Percentiles rank a stretch among this genome's conserved stretches.
phyloP scores from a whole-genome alignment of 306 rosid species.

The Begonia fuchsioides region DNA sequence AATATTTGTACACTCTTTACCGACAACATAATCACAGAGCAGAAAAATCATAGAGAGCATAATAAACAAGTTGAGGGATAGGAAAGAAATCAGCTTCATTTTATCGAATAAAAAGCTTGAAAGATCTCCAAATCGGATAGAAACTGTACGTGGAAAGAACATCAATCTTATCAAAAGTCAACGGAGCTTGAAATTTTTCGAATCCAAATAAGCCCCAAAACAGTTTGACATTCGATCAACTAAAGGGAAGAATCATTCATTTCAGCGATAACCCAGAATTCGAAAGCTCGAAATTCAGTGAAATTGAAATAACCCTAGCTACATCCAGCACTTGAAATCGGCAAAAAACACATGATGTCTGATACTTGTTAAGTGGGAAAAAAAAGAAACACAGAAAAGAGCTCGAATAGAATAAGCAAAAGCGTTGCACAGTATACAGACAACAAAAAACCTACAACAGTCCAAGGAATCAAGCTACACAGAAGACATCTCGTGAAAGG shows the following conservation, averaged over 20 bases:
- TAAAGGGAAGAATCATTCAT: not conserved
- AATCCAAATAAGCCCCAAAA: not conserved
- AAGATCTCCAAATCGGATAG: conserved; percentile 4
- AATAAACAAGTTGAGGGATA: conserved; percentile 10
- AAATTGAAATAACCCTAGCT: not conserved
- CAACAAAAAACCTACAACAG: conserved; percentile 2
- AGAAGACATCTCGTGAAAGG: conserved; percentile 35
- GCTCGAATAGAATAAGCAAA: conserved; percentile 13
- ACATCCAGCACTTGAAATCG: not conserved
- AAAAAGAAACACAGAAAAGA: conserved; percentile 1
- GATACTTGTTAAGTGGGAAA: no score
- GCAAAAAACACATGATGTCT: no score
- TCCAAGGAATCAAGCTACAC: conserved; percentile 2
- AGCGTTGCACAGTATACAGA: conserved; percentile 14
- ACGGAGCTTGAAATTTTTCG: not conserved
- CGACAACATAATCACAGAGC: conserved; percentile 19
- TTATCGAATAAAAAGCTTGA: conserved; percentile 6
- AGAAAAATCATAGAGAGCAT: conserved; percentile 15
- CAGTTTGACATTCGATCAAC: no score
- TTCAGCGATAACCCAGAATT: conserved; percentile 5
- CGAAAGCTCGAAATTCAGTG: conserved; percentile 1
- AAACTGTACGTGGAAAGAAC: not conserved
- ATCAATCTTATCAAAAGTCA: not conserved
- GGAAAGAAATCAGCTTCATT: conserved; percentile 21
- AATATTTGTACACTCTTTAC: conserved; percentile 57